Percentiles rank a stretch among this genome's conserved stretches.
phyloP scores from a whole-genome alignment of 768 basidiomycete species.

The Leccinum sublutescens region DNA sequence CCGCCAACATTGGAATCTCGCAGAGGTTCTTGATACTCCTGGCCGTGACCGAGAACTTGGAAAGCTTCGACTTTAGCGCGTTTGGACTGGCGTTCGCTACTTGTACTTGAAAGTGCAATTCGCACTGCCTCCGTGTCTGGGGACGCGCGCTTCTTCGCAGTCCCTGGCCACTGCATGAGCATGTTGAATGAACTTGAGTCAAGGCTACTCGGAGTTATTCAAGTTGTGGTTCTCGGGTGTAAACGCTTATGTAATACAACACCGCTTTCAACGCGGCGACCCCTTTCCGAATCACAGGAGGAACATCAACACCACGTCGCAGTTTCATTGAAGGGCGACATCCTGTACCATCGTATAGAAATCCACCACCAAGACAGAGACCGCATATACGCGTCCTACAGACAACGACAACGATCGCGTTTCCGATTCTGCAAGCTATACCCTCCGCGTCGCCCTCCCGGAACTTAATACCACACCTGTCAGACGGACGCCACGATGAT shows the following conservation, averaged over 20 bases:
- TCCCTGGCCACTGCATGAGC: conserved; percentile 5
- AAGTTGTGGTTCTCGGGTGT: background rate
- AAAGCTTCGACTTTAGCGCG: conserved; percentile 27
- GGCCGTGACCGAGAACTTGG: conserved; percentile 9
- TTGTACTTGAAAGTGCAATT: conserved; percentile 9
- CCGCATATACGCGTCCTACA: too few species aligned
- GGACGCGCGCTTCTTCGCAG: conserved; percentile 31
- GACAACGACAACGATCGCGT: too few species aligned
- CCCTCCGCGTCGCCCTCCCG: too few species aligned
- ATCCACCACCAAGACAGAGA: too few species aligned
- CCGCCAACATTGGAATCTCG: conserved; percentile 14
- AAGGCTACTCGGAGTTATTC: background rate
- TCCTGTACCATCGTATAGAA: too few species aligned
- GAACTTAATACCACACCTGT: too few species aligned
- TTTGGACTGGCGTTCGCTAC: conserved; percentile 21
- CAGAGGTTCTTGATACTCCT: conserved; percentile 19
- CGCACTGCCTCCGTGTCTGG: conserved; percentile 23
- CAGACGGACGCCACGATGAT: conserved; percentile 51
- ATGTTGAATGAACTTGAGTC: background rate
- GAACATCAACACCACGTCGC: too few species aligned
- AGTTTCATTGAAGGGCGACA: too few species aligned
- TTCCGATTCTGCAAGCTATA: too few species aligned
- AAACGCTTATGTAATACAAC: background rate
- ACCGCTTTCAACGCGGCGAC: too few species aligned
- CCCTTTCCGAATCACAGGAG: too few species aligned